Conservation (phyloP, 805 yeast species). For the Candida arabinofermentans region DNA sequence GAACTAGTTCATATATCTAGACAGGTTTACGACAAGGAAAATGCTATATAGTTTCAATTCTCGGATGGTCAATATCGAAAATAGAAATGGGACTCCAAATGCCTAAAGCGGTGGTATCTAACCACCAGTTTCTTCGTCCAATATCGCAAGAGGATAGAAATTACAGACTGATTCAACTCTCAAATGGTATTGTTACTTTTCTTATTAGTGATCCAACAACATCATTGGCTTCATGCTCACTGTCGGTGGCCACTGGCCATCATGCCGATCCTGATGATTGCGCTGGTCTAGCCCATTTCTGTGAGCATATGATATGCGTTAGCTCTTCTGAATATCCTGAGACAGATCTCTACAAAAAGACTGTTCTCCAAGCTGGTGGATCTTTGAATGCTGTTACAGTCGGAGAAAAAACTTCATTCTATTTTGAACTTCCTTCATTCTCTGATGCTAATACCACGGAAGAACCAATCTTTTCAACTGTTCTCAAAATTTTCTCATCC, state of each 20-base stretch:
- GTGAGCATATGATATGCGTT: conserved; percentile 68
- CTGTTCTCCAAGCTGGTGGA: conserved; percentile 49
- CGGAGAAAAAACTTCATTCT: conserved; percentile 61
- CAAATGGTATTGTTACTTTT: conserved; percentile 66
- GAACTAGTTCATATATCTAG: too few relatives aligned
- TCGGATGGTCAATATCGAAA: too few relatives aligned
- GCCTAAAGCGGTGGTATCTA: conserved; percentile 3
- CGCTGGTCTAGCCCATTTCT: conserved; percentile 85
- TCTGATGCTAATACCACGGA: conserved; percentile 3
- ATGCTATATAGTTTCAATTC: too few relatives aligned
- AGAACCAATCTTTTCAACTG: conserved; percentile 39
- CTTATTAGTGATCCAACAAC: conserved; percentile 73
- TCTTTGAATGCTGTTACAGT: conserved; percentile 63
- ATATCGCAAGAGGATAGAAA: conserved; percentile 27
- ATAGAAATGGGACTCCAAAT: too few relatives aligned
- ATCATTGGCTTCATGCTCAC: conserved; percentile 60
- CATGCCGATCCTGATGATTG: conserved; percentile 66
- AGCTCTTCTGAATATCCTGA: conserved; percentile 55
- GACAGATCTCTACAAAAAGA: conserved; percentile 41
- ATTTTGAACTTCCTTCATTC: conserved; percentile 53
- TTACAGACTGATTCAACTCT: conserved; percentile 45
- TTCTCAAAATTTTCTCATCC: conserved; percentile 47
- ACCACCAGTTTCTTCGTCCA: conserved; percentile 15
- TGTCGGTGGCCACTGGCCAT: conserved; percentile 79
- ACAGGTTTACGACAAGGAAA: too few relatives aligned